Percentiles rank a stretch among this genome's conserved stretches.
Conservation (phyloP, 148 eudicot genomes). For the Camellia japonica region DNA sequence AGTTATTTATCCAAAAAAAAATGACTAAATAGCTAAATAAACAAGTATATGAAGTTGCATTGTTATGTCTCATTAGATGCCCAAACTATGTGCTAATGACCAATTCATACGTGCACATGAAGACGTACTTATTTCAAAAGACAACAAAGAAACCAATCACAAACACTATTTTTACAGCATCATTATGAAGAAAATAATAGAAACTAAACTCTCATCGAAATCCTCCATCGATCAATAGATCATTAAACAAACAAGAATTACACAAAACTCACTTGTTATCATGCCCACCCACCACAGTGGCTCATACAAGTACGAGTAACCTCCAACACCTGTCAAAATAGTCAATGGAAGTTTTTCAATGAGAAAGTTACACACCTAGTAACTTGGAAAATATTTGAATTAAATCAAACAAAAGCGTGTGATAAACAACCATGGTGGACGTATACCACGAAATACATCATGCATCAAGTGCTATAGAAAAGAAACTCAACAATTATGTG, state of each 20-base stretch:
- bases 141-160: background rate
- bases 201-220: background rate
- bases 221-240: background rate
- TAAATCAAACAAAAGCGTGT: background rate
- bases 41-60: background rate
- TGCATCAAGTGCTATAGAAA: background rate
- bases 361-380: background rate
- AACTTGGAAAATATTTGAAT: background rate
- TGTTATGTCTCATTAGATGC: background rate
- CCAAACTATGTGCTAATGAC: background rate
- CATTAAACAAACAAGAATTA: background rate
- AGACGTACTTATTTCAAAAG: background rate
- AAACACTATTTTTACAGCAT: background rate
- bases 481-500: too few relatives aligned
- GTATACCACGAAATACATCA: background rate
- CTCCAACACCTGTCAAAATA: constrained; percentile 66
- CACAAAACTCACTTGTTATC: constrained; percentile 64
- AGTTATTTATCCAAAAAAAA: too few relatives aligned
- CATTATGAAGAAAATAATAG: background rate
- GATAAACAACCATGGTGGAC: background rate
- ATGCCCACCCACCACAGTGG: constrained; percentile 91
- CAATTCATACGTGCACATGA: background rate
- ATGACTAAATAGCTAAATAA: background rate
- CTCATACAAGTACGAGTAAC: constrained; percentile 77
- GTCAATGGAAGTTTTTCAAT: background rate